These are phyloP conservation scores for Rosellinia necatrix DNA, from an alignment of 2,329 filamentous ascomycete species.

Conservation along the genomic window DNA sequence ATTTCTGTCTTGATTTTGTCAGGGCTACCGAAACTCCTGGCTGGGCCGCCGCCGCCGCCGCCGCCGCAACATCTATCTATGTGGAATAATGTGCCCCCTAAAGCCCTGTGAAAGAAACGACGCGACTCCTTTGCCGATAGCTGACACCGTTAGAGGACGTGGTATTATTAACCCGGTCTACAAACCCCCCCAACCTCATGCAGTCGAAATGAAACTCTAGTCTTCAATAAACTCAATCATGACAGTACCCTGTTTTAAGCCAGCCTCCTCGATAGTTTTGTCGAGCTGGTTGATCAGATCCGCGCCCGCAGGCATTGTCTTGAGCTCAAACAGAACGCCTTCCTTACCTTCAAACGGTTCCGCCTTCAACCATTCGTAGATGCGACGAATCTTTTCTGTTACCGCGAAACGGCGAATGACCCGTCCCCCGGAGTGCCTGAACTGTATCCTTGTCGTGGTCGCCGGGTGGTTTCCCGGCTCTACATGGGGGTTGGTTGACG, in stretches of 20 bases:
- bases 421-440: conserved; percentile 81
- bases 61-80: conserved; percentile 21
- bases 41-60: conserved; percentile 6
- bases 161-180: not conserved
- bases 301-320: conserved; percentile 75
- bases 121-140: not conserved
- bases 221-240: conserved; percentile 89
- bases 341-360: conserved; percentile 80
- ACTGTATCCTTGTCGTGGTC: conserved; percentile 86
- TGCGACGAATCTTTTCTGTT: conserved; percentile 74
- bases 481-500: conserved; percentile 71
- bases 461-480: conserved; percentile 76
- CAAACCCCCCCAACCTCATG: not conserved
- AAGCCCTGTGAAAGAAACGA: conserved; percentile 3
- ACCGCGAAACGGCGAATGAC: conserved; percentile 85
- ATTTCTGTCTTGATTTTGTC: conserved; percentile 1
- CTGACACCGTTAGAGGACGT: not conserved
- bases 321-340: conserved; percentile 82
- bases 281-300: conserved; percentile 81
- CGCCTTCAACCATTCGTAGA: conserved; percentile 97
- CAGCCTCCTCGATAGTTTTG: conserved; percentile 75
- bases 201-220: conserved; percentile 30
- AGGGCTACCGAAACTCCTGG: conserved; percentile 15
- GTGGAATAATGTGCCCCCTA: conserved; percentile 7
- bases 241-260: conserved; percentile 88